phyloP scores from a whole-genome alignment of 2,329 filamentous ascomycete species.

The Alternaria longipes region DNA sequence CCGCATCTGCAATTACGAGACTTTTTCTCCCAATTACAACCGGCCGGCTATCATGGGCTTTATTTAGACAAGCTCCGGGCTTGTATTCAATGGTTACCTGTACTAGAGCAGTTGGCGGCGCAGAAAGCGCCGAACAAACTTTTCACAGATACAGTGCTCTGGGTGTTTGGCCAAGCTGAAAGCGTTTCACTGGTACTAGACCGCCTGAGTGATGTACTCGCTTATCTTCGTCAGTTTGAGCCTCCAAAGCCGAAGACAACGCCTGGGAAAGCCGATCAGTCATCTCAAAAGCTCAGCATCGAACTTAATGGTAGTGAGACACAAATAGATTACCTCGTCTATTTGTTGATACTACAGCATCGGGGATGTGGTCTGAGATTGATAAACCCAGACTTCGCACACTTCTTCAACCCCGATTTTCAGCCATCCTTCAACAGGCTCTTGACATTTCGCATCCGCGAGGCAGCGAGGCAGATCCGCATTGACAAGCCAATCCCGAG shows the following conservation, averaged over 20 bases:
- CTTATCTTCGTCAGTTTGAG: not conserved
- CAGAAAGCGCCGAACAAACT: not conserved
- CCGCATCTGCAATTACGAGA: not conserved
- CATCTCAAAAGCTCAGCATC: not conserved
- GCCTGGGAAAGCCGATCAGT: not conserved
- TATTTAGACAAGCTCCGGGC: not conserved
- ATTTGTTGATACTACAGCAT: not conserved
- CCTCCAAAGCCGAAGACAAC: not conserved
- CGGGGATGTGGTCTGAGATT: not conserved
- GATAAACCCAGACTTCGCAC: not conserved
- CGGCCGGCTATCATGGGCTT: not conserved
- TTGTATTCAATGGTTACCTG: not conserved
- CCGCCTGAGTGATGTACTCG: not conserved
- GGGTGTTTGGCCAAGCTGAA: not conserved
- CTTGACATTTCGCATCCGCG: not conserved
- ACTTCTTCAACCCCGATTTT: not conserved
- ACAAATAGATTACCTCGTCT: not conserved
- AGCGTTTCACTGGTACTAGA: not conserved
- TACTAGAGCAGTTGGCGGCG: not conserved
- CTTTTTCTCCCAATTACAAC: not conserved
- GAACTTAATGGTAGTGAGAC: not conserved
- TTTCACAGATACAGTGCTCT: not conserved
- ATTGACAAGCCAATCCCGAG: not conserved
- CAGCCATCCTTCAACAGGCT: not conserved
- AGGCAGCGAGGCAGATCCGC: not conserved